phyloP scores from a whole-genome alignment of 2,329 filamentous ascomycete genomes.

The Cadophora gregata region DNA sequence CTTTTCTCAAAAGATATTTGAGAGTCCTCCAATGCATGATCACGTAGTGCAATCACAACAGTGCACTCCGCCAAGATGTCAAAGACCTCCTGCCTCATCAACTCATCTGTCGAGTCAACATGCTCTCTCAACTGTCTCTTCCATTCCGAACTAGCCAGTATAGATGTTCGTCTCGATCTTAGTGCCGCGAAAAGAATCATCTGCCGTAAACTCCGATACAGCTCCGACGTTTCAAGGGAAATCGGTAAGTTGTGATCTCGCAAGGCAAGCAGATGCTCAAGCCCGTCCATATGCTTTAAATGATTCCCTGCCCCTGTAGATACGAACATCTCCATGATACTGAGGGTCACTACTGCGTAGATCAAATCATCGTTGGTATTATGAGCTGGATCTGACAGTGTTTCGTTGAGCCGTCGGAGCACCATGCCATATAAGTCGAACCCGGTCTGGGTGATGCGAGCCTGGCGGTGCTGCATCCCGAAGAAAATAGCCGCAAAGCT shows the following conservation, averaged over 20 bases:
- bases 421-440: slow-evolving; percentile 40
- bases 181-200: slow-evolving; percentile 24
- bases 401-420: slow-evolving; percentile 39
- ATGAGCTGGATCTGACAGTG: slow-evolving; percentile 36
- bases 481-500: slow-evolving; percentile 42
- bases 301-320: slow-evolving; percentile 39
- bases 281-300: slow-evolving; percentile 42
- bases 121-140: slow-evolving; percentile 33
- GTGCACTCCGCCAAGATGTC: slow-evolving; percentile 43
- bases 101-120: slow-evolving; percentile 30
- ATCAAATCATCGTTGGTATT: slow-evolving; percentile 40
- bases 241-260: slow-evolving; percentile 31
- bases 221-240: slow-evolving; percentile 30
- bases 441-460: slow-evolving; percentile 30
- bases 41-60: slow-evolving; percentile 34
- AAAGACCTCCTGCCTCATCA: slow-evolving; percentile 40
- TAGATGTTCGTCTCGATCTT: slow-evolving; percentile 31
- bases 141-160: slow-evolving; percentile 41
- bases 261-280: slow-evolving; percentile 41
- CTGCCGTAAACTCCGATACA: slow-evolving; percentile 23
- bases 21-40: slow-evolving; percentile 16
- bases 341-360: slow-evolving; percentile 39
- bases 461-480: slow-evolving; percentile 35
- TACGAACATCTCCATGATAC: slow-evolving; percentile 41
- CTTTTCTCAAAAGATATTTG: neutral